Evolutionary conservation across 2,329 filamentous ascomycete genomes (phyloP), one percentile per base, ranked within the genome.

Genomic region (Ophiostoma pallidulum): DNA sequence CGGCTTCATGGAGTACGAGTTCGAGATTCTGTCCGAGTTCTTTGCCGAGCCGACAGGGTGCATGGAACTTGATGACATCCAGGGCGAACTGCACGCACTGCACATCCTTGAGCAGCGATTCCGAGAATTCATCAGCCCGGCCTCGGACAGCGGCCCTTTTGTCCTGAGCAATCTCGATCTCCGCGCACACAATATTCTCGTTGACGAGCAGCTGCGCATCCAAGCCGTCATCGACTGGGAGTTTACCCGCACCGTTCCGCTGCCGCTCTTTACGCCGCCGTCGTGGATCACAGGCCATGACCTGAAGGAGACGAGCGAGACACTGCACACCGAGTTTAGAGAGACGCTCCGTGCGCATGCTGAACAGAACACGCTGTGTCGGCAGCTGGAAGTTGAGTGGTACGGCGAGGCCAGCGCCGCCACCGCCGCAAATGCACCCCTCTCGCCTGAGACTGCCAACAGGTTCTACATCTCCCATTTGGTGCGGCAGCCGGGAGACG

Each of bases 201-300:
- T 61, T 10, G 56, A 60, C 33, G 41, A 57, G 1, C 20, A 55
- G 8, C 32, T 60, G 4, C 42, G 42, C 2, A 59, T 61, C 22
- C 47, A 47, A 29, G 53, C 50, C 19, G 53, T 60, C 9, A 57
- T 60, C 36, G 58, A 60, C 47, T 60, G 57, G 59, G 58, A 60
- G 47, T 61, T 55, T 22, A 16, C 57, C 19, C 32, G 28, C 24
- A 50, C 47, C 4, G 29, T 54, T 16, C 52, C 52, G 13, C 47
- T 39, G 24, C 45, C 42, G 39, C 45, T 52, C 22, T 54, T 54
- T 28, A 35, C 43, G 35, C 52, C 52, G 39, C 52, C 52, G 39
- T 46, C 45, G 32, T 54, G 47, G 52, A 52, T 57, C 16, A 53
- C 53, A 19, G 54, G 54, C 22, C n/a, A 47, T 18, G 31, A 40